phyloP scores from a whole-genome alignment of 179 eudicot genomes.

The Silene vulgaris region DNA sequence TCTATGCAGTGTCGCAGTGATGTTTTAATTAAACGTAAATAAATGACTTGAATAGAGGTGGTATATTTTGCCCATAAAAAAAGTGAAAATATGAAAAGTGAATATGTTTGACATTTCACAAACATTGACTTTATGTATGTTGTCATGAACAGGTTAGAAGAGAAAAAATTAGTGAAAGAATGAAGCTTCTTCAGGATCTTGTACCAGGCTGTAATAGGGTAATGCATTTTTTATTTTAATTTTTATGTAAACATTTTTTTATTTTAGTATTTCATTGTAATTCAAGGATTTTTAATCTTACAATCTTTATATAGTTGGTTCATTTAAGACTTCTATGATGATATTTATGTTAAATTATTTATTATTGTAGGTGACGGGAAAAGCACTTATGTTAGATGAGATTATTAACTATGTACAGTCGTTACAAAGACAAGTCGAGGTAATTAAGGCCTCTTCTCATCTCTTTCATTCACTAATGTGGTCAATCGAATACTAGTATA shows the following conservation, averaged over 20 bases:
- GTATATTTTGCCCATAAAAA: neutral
- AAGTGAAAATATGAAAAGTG: neutral
- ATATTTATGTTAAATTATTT: slow-evolving; percentile 8
- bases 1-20: neutral
- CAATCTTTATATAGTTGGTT: neutral
- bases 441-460: slow-evolving; percentile 19
- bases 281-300: neutral
- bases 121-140: slow-evolving; percentile 14
- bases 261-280: neutral
- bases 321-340: neutral
- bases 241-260: too few relatives aligned
- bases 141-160: slow-evolving; percentile 62
- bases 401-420: slow-evolving; percentile 86
- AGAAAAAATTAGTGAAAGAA: slow-evolving; percentile 90
- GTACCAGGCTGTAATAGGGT: slow-evolving; percentile 98
- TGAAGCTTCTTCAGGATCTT: slow-evolving; percentile 94
- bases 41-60: too few relatives aligned
- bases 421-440: slow-evolving; percentile 91
- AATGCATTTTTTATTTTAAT: neutral
- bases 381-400: slow-evolving; percentile 92
- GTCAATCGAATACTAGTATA: too few relatives aligned
- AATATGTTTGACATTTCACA: neutral
- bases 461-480: neutral
- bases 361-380: slow-evolving; percentile 65
- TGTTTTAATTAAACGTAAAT: too few relatives aligned